Base-by-base conservation (phyloP, 2,329 filamentous ascomycete genomes). In the Lecanicillium sp. region DNA sequence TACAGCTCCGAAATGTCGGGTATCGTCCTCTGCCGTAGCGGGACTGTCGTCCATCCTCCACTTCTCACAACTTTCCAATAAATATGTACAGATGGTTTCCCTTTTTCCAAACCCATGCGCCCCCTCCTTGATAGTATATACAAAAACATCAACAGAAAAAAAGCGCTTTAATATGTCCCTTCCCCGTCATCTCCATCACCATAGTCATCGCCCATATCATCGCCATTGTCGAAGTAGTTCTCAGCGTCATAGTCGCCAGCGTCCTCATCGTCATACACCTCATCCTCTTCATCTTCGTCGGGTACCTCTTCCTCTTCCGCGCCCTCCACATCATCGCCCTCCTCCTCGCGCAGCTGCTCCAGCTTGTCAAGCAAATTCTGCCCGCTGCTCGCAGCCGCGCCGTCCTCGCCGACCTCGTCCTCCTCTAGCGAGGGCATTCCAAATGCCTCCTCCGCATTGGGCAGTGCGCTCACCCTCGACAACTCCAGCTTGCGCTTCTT, bases 171-270 rank as follows among this genome's bases (percentile, higher is more conserved):
- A 33, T 60, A 64, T 4, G 61, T 64, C 7, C 58, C 60, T 46
- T 66, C 65, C 29, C 62, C 71, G 25, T 72, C 74, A 17, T 72
- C 73, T 7, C 68, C 69, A 9, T 69, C 69, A 4, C 64, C 71
- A 34, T 68, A 68, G 33, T 72, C 71, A 17, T 71, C 68, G 27
- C 68, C 66, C 37, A 72, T 67, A 17, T 76, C 72, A 44, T 74
- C 71, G 11, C 72, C 72, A 17, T 68, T 72, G 43, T 78, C 74
- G 33, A 79, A 79, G 58, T 78, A 78, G 9, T 66, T 65, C 49
- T 79, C 75, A 3, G 75, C 75, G 32, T 79, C 70, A 51, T 79
- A 79, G 44, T 79, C 75, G 7, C 75, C 74, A 2, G 71, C 75
- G 35, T 74, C 72, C 42, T 77, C 72, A 40, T 79, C 75, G 34